phyloP scores from a whole-genome alignment of 2,329 filamentous ascomycete species.

The Xylaria sp. region DNA sequence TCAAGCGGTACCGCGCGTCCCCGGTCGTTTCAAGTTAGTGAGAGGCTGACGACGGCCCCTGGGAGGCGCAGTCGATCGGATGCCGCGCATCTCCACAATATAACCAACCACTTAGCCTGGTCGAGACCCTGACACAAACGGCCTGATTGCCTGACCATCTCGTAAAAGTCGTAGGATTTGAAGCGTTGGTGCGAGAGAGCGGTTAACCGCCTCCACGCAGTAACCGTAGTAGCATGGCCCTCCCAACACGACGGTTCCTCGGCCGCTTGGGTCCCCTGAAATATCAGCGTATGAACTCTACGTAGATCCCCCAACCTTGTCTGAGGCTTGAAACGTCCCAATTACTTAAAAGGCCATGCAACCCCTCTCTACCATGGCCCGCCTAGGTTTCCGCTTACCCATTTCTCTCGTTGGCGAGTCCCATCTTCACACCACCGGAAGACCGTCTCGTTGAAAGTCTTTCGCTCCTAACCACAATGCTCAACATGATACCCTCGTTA shows the following conservation, averaged over 20 bases:
- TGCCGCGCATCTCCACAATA: slow-evolving; percentile 17
- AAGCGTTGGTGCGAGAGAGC: not conserved
- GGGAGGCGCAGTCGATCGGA: slow-evolving; percentile 24
- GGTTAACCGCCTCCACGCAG: too few species aligned
- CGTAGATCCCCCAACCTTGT: slow-evolving; percentile 8
- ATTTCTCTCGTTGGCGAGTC: slow-evolving; percentile 11
- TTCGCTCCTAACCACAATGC: not conserved
- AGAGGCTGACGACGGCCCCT: slow-evolving; percentile 22
- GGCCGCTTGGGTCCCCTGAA: too few species aligned
- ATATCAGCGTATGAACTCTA: not conserved
- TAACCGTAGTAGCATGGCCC: not conserved
- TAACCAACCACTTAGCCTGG: not conserved
- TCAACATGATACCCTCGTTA: slow-evolving; percentile 35
- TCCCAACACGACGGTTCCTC: not conserved
- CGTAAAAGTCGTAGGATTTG: not conserved
- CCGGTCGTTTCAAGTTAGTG: slow-evolving; percentile 20
- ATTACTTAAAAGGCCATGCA: slow-evolving; percentile 15
- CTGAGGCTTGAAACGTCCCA: slow-evolving; percentile 12
- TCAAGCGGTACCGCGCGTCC: slow-evolving; percentile 17
- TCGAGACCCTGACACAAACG: not conserved
- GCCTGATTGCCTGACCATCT: too few species aligned
- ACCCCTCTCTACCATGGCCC: slow-evolving; percentile 5
- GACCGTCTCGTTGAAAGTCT: slow-evolving; percentile 4
- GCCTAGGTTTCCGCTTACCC: slow-evolving; percentile 11
- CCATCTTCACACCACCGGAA: slow-evolving; percentile 10